Evolutionary conservation across 805 yeast species (phyloP).

Genomic region (Priceomyces carsonii): DNA sequence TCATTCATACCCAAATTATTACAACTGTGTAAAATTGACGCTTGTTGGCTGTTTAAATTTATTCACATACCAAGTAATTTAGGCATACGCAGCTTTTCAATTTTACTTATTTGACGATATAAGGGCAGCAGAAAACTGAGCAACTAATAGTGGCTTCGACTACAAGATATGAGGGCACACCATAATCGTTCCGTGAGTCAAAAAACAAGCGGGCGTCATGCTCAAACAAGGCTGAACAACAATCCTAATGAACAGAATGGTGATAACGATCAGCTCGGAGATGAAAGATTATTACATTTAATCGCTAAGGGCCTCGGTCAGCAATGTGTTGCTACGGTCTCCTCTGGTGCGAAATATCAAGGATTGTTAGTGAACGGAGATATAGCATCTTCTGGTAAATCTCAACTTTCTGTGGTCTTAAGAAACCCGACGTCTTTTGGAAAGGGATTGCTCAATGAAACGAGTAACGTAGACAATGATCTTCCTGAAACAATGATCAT

Average conservation of each 20-base stretch:
- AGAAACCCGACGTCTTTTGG: conserved; percentile 47
- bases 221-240: conserved; percentile 18
- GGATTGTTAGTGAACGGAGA: conserved; percentile 60
- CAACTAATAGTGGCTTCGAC: no score
- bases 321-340: conserved; percentile 55
- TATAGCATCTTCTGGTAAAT: conserved; percentile 24
- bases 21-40: no score
- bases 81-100: no score
- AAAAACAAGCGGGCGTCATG: conserved; percentile 23
- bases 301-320: conserved; percentile 60
- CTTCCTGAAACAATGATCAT: conserved; percentile 48
- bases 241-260: conserved; percentile 5
- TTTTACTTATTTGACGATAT: no score
- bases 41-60: no score
- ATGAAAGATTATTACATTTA: conserved; percentile 57
- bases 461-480: conserved; percentile 27
- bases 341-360: conserved; percentile 57
- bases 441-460: conserved; percentile 24
- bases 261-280: conserved; percentile 13
- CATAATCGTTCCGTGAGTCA: conserved; percentile 15
- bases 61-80: no score
- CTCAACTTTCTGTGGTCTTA: conserved; percentile 58
- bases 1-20: no score
- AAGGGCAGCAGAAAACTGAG: no score
- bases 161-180: conserved; percentile 30